Base-by-base conservation (phyloP, 148 eudicot genomes). In the Linanthus parryae region DNA sequence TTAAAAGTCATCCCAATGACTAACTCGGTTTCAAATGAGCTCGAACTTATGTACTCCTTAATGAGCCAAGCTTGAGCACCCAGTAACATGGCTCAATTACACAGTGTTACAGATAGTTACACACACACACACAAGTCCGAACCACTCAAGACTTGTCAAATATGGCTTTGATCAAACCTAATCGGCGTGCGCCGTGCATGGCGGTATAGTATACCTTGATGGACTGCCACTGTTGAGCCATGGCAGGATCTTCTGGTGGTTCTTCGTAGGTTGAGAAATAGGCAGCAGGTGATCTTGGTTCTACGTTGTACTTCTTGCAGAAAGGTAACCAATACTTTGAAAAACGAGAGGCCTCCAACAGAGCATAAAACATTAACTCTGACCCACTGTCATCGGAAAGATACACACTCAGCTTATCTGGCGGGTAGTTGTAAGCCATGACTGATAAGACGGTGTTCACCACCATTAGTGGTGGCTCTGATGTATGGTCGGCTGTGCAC, bases 341-440 rank as follows among this genome's bases (percentile, higher is more conserved):
- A 50, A 52, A 52, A 8, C 14, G 38, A 42, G 66, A 40, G 23
- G 66, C 57, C 44, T 52, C 57, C 8, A 62, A 18, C 11, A 52
- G 66, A 27, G 58, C 57, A 17, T 62, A 43, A 37, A 62, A 43
- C 20, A 15, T 62, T 33, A 62, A 17, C 31, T 52, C 58, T 3
- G 66, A 61, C 5, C 66, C 57, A 8, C 58, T 58, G 3, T 61
- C 58, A 3, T 61, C 66, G 15, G 65, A 61, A 15, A 61, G 39
- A 52, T 51, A 61, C 23, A 61, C 44, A 11, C 35, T 40, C 24
- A 44, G 33, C 52, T 62, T 62, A 16, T 62, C 52, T 4, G 36
- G 22, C n/a, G 66, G 66, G 25, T 62, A 62, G 21, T 62, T 27
- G 2, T 51, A 42, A 6, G 66, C 66, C 50, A 53, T 31, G 30